Evolutionary conservation across 805 yeast species (phyloP).

Genomic region (Danielia reshetovae): DNA sequence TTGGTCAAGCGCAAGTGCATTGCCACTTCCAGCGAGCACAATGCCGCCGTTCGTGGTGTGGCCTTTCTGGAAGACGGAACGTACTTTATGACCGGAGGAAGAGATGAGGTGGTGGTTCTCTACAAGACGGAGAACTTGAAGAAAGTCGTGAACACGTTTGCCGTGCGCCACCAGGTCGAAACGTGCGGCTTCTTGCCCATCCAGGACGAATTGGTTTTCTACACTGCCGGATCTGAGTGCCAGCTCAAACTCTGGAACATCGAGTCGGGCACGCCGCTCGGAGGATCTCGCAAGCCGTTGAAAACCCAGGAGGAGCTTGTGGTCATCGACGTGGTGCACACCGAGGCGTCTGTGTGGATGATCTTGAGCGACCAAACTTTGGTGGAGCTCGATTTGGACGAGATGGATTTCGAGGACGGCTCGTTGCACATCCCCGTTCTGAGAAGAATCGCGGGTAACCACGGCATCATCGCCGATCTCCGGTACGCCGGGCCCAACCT

Average conservation of each 20-base stretch:
- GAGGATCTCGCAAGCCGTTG: slow-evolving; percentile 44
- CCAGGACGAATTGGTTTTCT: slow-evolving; percentile 34
- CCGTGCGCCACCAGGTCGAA: slow-evolving; percentile 71
- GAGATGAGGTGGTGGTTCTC: slow-evolving; percentile 72
- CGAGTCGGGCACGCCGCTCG: slow-evolving; percentile 43
- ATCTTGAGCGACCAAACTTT: slow-evolving; percentile 86
- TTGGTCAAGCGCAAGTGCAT: slow-evolving; percentile 71
- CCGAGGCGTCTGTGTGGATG: slow-evolving; percentile 39
- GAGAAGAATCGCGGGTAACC: slow-evolving; percentile 80
- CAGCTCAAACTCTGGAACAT: slow-evolving; percentile 63
- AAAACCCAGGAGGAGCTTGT: slow-evolving; percentile 69
- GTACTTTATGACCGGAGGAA: slow-evolving; percentile 73
- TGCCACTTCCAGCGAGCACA: slow-evolving; percentile 66
- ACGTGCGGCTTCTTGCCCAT: slow-evolving; percentile 54
- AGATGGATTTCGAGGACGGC: slow-evolving; percentile 19
- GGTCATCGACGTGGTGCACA: slow-evolving; percentile 53
- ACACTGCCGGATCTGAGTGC: slow-evolving; percentile 78
- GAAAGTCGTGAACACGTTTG: slow-evolving; percentile 61
- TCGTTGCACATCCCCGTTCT: slow-evolving; percentile 34
- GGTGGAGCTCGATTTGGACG: slow-evolving; percentile 37
- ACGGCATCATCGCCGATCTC: slow-evolving; percentile 92
- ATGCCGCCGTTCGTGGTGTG: slow-evolving; percentile 81
- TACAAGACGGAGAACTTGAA: slow-evolving; percentile 49
- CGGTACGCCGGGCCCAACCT: slow-evolving; percentile 65
- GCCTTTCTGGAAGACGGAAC: slow-evolving; percentile 55